Evolutionary conservation across 345 rosid species (phyloP), one percentile per base, ranked within the genome.

Genomic region (Gossypium australe): DNA sequence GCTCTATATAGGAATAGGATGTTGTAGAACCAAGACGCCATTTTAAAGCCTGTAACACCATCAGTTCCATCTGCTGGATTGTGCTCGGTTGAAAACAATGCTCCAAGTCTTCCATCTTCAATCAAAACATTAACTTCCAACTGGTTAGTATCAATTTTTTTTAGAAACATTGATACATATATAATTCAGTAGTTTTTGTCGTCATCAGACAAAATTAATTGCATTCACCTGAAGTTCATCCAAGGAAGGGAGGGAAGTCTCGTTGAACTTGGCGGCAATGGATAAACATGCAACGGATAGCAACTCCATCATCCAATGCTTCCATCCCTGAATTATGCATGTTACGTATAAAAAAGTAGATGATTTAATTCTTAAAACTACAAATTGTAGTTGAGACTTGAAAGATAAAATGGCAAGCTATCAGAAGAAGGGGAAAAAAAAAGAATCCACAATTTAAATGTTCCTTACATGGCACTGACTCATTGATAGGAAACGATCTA

Each of bases 231-330:
- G 91, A 75, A 92, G 78, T 75, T 89, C 90, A n/a, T 83, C 72
- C 57, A 90, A 75, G 13, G 85, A 79, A 55, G 85, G 87, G 20
- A 78, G 38, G 20, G 70, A 74, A 43, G 83, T 86, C 62, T 92
- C 97, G 4, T 24, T 84, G 64, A 89, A 90, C 78, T 94, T 94
- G 18, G 89, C 75, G 0, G 97, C 90, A 9, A 92, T 81, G 0
- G 91, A 90, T 74, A 94, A 79, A 75, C 96, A 89, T 16, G 97
- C 86, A 3, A 92, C 59, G 1, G 84, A 77, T 2, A 89, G 59
- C 61, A 92, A 73, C 65, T 94, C 92, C 62, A 87, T 82, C 94
- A 90, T 90, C 94, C 96, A 90, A 12, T 77, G 67, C 9, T 84
- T 82, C 96, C 94, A 89, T 75, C 61, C 89, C 98, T 91, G 41